Evolutionary conservation across 2,329 filamentous ascomycete species (phyloP), one percentile per base, ranked within the genome.

Genomic region (Colletotrichum tropicale): DNA sequence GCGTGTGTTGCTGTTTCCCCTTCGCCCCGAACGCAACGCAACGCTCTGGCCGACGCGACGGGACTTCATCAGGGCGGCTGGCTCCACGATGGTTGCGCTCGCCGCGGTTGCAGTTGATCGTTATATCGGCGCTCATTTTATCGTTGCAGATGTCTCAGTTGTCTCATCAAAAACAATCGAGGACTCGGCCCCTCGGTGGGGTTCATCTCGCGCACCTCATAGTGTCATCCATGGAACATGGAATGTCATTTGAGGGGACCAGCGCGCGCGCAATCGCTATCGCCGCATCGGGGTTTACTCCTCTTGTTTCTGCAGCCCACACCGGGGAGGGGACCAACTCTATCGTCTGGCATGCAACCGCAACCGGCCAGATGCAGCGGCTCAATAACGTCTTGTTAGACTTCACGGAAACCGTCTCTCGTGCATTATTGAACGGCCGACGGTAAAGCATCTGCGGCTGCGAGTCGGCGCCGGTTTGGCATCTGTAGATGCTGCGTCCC

Each of bases 181-280:
- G 55, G 43, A 55, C 68, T 72, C 62, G 68, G 58, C 60, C 71
- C 48, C 70, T 69, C 66, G 56, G 61, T 52, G 72, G 68, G 36
- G 69, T 72, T 67, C 62, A 75, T 75, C 69, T 75, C 73, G 62
- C 73, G 18, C 36, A 68, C 43, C 34, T 72, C 56, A 64, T 58
- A 52, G 62, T 61, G 56, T 67, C n/a, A 71, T 73, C 62, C 36
- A 36, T 21, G 43, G 43, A 48, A n/a, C 38, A 48, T 48, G 38
- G 18, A 48, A 52, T 52, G 43, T 52, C 43, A 52, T 52, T 52
- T 52, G 43, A 38, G 43, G 43, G 43, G 43, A 52, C 43, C 43
- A 30, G 60, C 28, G 48, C 52, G 58, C 16, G 60, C 60, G 32
- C 32, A 62, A 65, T 65, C 43, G 43, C 52, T 26, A 58, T 58